Evolutionary conservation across 345 rosid genomes (phyloP).

Genomic region (Aquilaria yunnanensis): DNA sequence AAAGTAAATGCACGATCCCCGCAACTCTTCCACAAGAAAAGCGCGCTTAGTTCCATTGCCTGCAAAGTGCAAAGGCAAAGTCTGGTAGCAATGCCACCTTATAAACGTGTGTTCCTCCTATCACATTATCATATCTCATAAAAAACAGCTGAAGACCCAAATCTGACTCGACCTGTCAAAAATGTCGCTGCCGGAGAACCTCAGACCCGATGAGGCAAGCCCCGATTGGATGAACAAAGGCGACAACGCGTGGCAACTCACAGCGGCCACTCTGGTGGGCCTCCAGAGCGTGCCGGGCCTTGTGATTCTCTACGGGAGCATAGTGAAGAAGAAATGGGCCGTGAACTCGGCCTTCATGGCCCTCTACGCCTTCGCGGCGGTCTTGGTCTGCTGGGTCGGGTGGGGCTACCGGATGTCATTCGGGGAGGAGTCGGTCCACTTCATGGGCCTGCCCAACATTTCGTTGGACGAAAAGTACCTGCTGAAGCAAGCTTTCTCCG

Average conservation of each 20-base stretch:
- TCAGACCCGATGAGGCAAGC: slow-evolving; percentile 27
- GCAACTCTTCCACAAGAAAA: too few species aligned
- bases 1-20: too few species aligned
- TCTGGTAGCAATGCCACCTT: too few species aligned
- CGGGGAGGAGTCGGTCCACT: slow-evolving; percentile 29
- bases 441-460: slow-evolving; percentile 40
- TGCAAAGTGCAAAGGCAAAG: too few species aligned
- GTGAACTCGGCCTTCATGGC: slow-evolving; percentile 81
- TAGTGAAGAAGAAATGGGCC: slow-evolving; percentile 73
- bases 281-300: slow-evolving; percentile 65
- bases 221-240: slow-evolving; percentile 62
- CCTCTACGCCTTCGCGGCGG: slow-evolving; percentile 58
- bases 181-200: slow-evolving; percentile 31
- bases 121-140: too few species aligned
- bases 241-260: slow-evolving; percentile 72
- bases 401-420: slow-evolving; percentile 60
- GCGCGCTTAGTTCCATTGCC: too few species aligned
- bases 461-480: slow-evolving; percentile 37
- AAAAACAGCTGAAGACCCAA: neutral
- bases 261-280: slow-evolving; percentile 57
- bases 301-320: slow-evolving; percentile 61
- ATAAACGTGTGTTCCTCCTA: too few species aligned
- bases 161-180: neutral
- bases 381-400: slow-evolving; percentile 59
- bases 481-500: slow-evolving; percentile 11